Base-by-base conservation (phyloP, 257 asterid species). In the Solanum dulcamara region DNA sequence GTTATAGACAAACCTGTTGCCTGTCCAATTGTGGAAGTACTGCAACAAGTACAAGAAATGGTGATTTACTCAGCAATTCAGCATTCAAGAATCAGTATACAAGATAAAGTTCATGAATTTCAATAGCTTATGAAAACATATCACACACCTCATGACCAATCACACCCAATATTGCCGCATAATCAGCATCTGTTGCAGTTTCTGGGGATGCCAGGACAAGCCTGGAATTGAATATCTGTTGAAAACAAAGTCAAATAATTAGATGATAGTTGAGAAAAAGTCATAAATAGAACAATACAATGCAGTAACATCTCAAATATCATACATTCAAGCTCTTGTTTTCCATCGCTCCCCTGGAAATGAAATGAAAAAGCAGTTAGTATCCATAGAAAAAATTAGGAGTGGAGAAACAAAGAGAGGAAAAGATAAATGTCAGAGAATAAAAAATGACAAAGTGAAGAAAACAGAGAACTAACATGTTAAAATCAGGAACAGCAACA, bases 21-120 rank as follows among this genome's bases (percentile, higher is more conserved):
- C 99, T 15, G 99, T 95, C 99, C 99, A 96, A 89, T 95, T 96
- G 97, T 96, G 99, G 84, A 96, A 96, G 85, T 96, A 96, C 99
- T 96, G 97, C 96, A 91, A 67, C 84, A 88, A 4, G 86, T 71
- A 89, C 84, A 88, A 68, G 51, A 67, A 84, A 80, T 48, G 42
- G 44, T 48, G 40, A 46, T 48, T 79, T 17, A 32, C 26, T 79
- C 44, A 28, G 44, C 17, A 48, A 32, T 17, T 79, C 44, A 28
- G 44, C 17, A 48, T 48, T 17, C 83, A 46, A 28, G 62, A 77
- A 46, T 77, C 62, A 13, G 82, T 48, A 44, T 4, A 1, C 62
- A 77, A 75, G 24, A 79, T 17, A 48, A 48, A 79, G 44, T 48
- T 48, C 26, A 48, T 28, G 11, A 48, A 5, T 48, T 79, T 28